These are phyloP conservation scores for Aureobasidium vineae DNA, from an alignment of 2,329 filamentous ascomycete genomes.

Conservation along the genomic window DNA sequence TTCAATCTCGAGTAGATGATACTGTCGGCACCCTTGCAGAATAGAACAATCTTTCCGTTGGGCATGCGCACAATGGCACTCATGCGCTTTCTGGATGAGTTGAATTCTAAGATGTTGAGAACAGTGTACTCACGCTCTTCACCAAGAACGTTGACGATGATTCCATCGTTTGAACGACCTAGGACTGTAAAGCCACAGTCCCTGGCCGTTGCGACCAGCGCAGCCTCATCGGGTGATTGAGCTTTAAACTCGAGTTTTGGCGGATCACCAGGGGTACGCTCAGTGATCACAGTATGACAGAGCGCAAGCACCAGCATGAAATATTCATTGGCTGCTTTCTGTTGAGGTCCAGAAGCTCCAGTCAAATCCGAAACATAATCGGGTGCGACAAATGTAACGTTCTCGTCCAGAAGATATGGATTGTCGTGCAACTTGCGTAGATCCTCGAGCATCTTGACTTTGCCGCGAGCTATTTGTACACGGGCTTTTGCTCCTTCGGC, in stretches of 20 bases:
- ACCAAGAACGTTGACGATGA: conserved; percentile 83
- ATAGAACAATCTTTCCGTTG: conserved; percentile 80
- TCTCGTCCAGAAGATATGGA: conserved; percentile 84
- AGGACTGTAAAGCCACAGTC: conserved; percentile 95
- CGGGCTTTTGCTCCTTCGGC: conserved; percentile 70
- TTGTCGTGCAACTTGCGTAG: conserved; percentile 81
- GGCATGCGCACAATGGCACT: conserved; percentile 96
- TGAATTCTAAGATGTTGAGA: conserved; percentile 95
- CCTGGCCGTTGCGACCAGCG: conserved; percentile 86
- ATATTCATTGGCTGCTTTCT: conserved; percentile 73
- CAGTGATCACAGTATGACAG: conserved; percentile 96
- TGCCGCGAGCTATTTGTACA: conserved; percentile 75
- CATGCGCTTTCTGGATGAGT: conserved; percentile 95
- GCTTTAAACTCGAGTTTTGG: conserved; percentile 94
- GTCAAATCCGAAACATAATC: conserved; percentile 81
- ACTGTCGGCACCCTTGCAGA: conserved; percentile 97
- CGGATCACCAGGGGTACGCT: conserved; percentile 82
- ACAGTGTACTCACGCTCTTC: conserved; percentile 81
- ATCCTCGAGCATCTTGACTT: conserved; percentile 66
- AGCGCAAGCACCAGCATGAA: conserved; percentile 95
- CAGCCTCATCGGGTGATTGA: conserved; percentile 94
- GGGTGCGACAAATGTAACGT: conserved; percentile 87
- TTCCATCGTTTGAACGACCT: conserved; percentile 72
- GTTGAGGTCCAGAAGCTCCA: conserved; percentile 72
- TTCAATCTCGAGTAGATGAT: conserved; percentile 92